These are phyloP conservation scores for Mesotaenium endlicherianum DNA, from an alignment of 139 green algal genomes.

Conservation along the genomic window DNA sequence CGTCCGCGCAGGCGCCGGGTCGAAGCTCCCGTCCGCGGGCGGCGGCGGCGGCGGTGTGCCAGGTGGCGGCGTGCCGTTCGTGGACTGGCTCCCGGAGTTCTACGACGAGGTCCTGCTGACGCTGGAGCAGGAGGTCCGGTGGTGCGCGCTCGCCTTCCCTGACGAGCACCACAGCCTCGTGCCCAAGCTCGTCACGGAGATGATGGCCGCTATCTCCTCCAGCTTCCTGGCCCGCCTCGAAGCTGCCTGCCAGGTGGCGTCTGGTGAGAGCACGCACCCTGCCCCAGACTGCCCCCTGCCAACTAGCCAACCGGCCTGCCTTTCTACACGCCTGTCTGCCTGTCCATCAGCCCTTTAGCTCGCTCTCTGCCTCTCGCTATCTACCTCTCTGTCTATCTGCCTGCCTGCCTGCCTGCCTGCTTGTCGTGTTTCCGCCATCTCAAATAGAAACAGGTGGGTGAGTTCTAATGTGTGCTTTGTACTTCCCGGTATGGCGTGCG, in stretches of 20 bases:
- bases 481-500: too few relatives aligned
- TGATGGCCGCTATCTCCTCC: constrained; percentile 19
- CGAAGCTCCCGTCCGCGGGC: neutral
- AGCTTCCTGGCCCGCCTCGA: constrained; percentile 37
- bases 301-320: neutral
- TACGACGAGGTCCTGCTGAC: constrained; percentile 65
- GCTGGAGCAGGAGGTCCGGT: constrained; percentile 64
- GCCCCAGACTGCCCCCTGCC: neutral
- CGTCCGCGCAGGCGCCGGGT: neutral
- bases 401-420: neutral
- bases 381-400: neutral
- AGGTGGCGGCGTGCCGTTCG: neutral
- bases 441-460: too few relatives aligned
- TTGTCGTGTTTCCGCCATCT: too few relatives aligned
- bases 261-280: neutral
- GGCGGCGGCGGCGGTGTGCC: neutral
- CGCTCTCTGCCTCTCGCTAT: neutral
- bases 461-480: too few relatives aligned
- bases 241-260: constrained; percentile 1
- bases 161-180: constrained; percentile 55
- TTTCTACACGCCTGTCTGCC: neutral
- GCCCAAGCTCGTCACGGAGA: constrained; percentile 19
- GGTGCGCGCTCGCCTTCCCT: constrained; percentile 50
- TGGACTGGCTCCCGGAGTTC: constrained; percentile 66
- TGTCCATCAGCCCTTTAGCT: neutral